Conservation (phyloP, 2,329 filamentous ascomycete species). For the Cyphellophora europaea region DNA sequence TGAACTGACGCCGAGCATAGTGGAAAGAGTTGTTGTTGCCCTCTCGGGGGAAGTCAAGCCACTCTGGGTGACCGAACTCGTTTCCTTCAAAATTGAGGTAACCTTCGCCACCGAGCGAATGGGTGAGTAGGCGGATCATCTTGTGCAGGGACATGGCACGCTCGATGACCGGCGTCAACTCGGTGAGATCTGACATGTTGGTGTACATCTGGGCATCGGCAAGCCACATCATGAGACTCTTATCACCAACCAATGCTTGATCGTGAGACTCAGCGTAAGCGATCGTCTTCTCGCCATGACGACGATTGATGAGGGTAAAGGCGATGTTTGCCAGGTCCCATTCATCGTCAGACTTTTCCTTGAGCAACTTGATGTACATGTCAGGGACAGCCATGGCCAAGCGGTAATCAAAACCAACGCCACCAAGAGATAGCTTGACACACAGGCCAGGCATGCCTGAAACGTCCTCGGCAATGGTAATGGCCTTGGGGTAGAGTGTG, state of each 20-base stretch:
- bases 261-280: conserved; percentile 97
- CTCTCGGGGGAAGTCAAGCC: conserved; percentile 93
- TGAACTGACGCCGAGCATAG: conserved; percentile 88
- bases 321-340: conserved; percentile 85
- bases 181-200: conserved; percentile 80
- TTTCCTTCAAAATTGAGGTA: conserved; percentile 99
- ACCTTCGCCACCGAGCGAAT: conserved; percentile 84
- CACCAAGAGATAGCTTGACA: conserved; percentile 72
- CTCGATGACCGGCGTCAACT: conserved; percentile 80
- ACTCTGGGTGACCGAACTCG: conserved; percentile 97
- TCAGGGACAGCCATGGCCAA: conserved; percentile 97
- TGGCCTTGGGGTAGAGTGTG: conserved; percentile 72
- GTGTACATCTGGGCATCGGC: conserved; percentile 97
- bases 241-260: conserved; percentile 94
- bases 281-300: conserved; percentile 96
- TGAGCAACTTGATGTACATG: conserved; percentile 98
- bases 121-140: conserved; percentile 90
- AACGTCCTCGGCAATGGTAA: conserved; percentile 93
- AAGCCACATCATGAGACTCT: conserved; percentile 94
- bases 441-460: conserved; percentile 98
- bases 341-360: conserved; percentile 80
- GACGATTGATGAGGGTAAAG: conserved; percentile 82
- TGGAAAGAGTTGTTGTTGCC: conserved; percentile 91
- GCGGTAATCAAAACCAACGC: conserved; percentile 93
- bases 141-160: conserved; percentile 91